Base-by-base conservation (phyloP, 2,329 filamentous ascomycete species). In the Calonectria pseudoreteaudii region DNA sequence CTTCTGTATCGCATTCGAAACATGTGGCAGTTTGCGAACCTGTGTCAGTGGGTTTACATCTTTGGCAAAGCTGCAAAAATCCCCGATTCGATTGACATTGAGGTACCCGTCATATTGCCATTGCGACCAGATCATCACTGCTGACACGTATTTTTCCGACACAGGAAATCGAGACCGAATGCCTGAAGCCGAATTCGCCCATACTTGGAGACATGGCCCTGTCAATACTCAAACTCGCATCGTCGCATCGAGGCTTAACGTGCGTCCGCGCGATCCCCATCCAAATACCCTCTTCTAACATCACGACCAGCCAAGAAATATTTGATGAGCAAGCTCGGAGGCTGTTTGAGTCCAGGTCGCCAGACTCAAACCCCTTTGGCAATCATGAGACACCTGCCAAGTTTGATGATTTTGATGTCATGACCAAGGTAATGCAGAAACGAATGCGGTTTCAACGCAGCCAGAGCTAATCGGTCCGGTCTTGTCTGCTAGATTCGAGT, bases 1-100 rank as follows among this genome's bases (percentile, higher is more conserved):
- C 49, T 81, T 26, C 68, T 97, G 34, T 87, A 91, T 72, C 92
- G 89, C 77, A 90, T 98, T 78, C 92, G 96, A 76, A 97, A 94
- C 83, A 95, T 94, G 90, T 98, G 96, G 96, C 94, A 98, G 84
- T 98, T 98, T 85, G 95, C 96, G 74, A 96, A 95, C 81, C 87
- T 98, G 10, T 95, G 94, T 86, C 96, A 99, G 86, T 99, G 95
- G 90, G 94, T 98, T 74, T 94, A 93, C 83, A 91, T 96, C 50
- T 99, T 99, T 84, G 96, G 96, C 75, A 93, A 94, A 80, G 93
- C 93, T 53, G 93, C 98, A 83, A 98, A 98, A 86, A 94, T 98
- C 77, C 93, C 97, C 80, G 94, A 97, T 75, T 92, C 94, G 81
- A 90, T 98, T 76, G 95, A 96, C 81, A 94, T 98, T 77, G 96